Percentiles rank a stretch among this genome's conserved stretches.
These are phyloP conservation scores for Coccomyxa sp. DNA, from an alignment of 139 green algal genomes.

Conservation along the genomic window DNA sequence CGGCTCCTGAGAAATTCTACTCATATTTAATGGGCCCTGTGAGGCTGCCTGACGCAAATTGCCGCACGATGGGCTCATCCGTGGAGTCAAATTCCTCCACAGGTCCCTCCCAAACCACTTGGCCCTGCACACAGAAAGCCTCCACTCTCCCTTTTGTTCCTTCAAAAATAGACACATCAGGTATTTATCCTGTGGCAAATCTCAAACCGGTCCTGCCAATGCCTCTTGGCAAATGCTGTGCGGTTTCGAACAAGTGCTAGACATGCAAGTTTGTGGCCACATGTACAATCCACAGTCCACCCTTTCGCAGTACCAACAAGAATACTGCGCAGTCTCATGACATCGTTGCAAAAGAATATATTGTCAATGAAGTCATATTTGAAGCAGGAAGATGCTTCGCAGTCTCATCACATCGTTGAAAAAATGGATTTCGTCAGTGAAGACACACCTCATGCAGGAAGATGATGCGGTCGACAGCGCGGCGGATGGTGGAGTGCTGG, in stretches of 20 bases:
- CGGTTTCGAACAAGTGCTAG: neutral
- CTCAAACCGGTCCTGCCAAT: too few species aligned
- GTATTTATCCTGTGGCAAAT: too few species aligned
- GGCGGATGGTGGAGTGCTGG: slow-evolving; percentile 92
- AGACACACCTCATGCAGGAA: slow-evolving; percentile 79
- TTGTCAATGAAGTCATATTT: too few species aligned
- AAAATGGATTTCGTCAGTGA: neutral
- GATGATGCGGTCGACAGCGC: slow-evolving; percentile 93
- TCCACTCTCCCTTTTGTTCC: too few species aligned
- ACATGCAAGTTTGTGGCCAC: neutral
- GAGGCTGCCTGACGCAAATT: slow-evolving; percentile 87
- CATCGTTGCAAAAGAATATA: neutral
- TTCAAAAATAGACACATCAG: too few species aligned
- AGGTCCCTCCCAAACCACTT: slow-evolving; percentile 93
- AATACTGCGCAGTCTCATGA: neutral
- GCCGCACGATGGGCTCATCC: slow-evolving; percentile 87
- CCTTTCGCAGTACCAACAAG: neutral
- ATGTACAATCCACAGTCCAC: neutral
- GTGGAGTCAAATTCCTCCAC: slow-evolving; percentile 90
- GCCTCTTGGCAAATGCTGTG: neutral
- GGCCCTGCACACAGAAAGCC: slow-evolving; percentile 45
- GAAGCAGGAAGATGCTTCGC: too few species aligned
- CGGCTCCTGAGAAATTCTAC: slow-evolving; percentile 16
- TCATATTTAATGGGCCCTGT: slow-evolving; percentile 86
- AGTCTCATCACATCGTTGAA: neutral